Conservation (phyloP, 2,329 filamentous ascomycete species). For the Aspergillus pseudoviridinutans region DNA sequence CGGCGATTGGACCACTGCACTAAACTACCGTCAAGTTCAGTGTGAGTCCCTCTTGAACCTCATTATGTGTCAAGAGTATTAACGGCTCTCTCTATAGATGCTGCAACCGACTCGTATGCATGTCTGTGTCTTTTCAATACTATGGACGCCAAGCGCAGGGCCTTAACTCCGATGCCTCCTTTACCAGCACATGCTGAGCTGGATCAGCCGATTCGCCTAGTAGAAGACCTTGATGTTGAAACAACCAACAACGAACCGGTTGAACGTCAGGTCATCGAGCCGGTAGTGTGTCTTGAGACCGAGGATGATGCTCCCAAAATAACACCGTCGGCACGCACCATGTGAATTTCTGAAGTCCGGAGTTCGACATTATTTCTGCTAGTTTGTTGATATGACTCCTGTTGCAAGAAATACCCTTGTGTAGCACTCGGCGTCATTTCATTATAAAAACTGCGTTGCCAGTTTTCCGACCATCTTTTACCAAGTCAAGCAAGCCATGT, state of each 20-base stretch:
- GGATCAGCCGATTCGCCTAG: conserved; percentile 53
- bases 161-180: conserved; percentile 66
- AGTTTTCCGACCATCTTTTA: neutral
- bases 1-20: conserved; percentile 66
- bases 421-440: neutral
- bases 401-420: neutral
- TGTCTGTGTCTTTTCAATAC: conserved; percentile 67
- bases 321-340: neutral
- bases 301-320: conserved; percentile 2
- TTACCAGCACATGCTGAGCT: conserved; percentile 66
- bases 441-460: neutral
- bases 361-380: neutral
- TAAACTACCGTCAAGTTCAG: conserved; percentile 62
- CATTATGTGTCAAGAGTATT: conserved; percentile 19
- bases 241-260: conserved; percentile 2
- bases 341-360: neutral
- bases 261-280: conserved; percentile 11
- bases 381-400: neutral
- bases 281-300: neutral
- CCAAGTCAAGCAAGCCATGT: neutral
- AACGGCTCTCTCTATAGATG: conserved; percentile 49
- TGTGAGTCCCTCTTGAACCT: conserved; percentile 51
- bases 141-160: conserved; percentile 64
- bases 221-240: neutral
- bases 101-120: conserved; percentile 80